phyloP scores from a whole-genome alignment of 2,329 filamentous ascomycete species.

The Calonectria montana region DNA sequence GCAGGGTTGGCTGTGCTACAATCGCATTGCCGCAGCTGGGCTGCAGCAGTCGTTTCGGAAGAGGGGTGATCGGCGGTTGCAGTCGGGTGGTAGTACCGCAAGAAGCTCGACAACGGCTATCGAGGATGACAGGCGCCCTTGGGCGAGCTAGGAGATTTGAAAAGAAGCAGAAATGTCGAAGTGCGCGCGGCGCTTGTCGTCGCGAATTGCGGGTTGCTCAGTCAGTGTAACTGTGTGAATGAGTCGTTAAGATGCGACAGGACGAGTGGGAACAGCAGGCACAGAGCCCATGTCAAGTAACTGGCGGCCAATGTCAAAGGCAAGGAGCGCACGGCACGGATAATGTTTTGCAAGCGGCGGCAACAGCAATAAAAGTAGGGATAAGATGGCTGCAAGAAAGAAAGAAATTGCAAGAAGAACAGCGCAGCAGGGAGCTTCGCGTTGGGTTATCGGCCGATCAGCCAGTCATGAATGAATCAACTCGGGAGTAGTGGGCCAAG shows the following conservation, averaged over 20 bases:
- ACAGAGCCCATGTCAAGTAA: neutral
- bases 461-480: constrained; percentile 5
- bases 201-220: constrained; percentile 14
- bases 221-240: neutral
- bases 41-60: constrained; percentile 31
- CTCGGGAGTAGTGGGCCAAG: neutral
- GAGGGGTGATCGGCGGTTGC: constrained; percentile 36
- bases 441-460: neutral
- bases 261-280: neutral
- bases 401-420: constrained; percentile 1
- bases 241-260: constrained; percentile 12
- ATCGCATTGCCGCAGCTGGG: constrained; percentile 39
- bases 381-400: neutral
- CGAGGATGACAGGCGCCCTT: constrained; percentile 20
- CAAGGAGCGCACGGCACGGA: neutral
- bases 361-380: constrained; percentile 4
- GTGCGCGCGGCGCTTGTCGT: constrained; percentile 8
- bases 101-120: constrained; percentile 20
- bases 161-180: neutral
- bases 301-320: neutral
- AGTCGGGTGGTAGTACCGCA: constrained; percentile 30
- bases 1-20: constrained; percentile 30
- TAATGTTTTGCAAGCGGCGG: constrained; percentile 1
- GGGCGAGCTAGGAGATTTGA: neutral
- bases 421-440: neutral